These are phyloP conservation scores for Leccinum fibrillosum DNA, from an alignment of 768 basidiomycete species.

Conservation along the genomic window DNA sequence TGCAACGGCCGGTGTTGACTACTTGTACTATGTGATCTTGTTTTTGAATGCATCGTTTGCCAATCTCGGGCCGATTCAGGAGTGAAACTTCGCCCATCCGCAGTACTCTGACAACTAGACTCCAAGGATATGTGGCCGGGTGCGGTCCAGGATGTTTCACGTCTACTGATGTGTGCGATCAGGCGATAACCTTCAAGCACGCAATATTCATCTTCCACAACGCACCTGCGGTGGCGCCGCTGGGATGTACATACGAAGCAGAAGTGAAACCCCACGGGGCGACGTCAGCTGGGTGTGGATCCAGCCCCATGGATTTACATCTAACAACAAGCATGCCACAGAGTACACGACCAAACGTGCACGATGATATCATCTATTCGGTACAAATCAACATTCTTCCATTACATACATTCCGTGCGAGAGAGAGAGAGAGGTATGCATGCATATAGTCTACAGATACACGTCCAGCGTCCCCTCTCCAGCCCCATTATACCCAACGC, in stretches of 20 bases:
- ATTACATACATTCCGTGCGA: too few species aligned
- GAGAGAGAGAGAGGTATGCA: background rate
- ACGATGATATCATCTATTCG: too few species aligned
- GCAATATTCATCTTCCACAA: too few species aligned
- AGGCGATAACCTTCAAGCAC: too few species aligned
- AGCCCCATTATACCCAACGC: conserved; percentile 45
- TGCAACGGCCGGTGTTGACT: background rate
- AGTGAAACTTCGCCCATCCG: background rate
- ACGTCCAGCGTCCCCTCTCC: conserved; percentile 21
- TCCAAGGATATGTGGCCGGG: background rate
- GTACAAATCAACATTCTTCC: too few species aligned
- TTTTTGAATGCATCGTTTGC: background rate
- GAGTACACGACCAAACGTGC: too few species aligned
- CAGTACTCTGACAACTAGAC: background rate
- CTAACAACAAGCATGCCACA: too few species aligned
- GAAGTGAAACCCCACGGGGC: too few species aligned
- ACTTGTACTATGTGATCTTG: background rate
- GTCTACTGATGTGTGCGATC: background rate
- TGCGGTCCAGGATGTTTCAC: background rate
- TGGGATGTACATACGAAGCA: too few species aligned
- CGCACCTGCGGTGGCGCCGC: too few species aligned
- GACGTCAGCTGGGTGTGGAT: too few species aligned
- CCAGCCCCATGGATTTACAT: too few species aligned
- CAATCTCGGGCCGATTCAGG: background rate
- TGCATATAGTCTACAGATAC: background rate